Percentiles rank a stretch among this genome's conserved stretches.
Evolutionary conservation across 306 rosid species (phyloP).

Genomic region (Cucurbita argyrosperma): DNA sequence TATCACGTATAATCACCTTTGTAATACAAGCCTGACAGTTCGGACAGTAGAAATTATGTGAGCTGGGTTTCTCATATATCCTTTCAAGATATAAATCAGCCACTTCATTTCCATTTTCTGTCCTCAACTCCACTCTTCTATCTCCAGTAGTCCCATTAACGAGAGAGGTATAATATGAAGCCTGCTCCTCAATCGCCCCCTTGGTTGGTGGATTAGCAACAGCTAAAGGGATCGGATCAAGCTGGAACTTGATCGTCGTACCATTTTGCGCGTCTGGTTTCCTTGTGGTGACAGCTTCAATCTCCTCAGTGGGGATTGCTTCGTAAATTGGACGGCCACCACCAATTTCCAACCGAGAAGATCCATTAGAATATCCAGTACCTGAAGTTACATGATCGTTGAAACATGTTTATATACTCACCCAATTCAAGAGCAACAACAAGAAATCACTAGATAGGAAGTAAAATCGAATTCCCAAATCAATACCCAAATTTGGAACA

Average conservation of each 20-base stretch:
- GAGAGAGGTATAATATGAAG: slow-evolving; percentile 2
- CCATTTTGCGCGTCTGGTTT: not conserved
- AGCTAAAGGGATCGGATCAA: not conserved
- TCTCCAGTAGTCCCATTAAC: slow-evolving; percentile 5
- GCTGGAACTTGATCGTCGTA: not conserved
- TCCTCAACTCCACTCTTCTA: slow-evolving; percentile 9
- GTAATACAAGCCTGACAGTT: slow-evolving; percentile 59
- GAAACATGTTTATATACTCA: not conserved
- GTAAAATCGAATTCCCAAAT: not conserved
- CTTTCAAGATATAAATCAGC: slow-evolving; percentile 37
- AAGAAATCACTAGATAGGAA: not conserved
- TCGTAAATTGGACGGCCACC: not conserved
- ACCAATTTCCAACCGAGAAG: not conserved
- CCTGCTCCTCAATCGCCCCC: not conserved
- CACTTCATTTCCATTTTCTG: slow-evolving; percentile 11
- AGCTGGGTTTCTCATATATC: slow-evolving; percentile 31
- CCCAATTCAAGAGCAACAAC: not conserved
- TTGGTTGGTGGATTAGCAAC: slow-evolving; percentile 11
- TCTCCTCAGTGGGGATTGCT: slow-evolving; percentile 5
- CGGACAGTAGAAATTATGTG: slow-evolving; percentile 63
- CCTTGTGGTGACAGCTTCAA: not conserved
- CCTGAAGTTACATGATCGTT: slow-evolving; percentile 11
- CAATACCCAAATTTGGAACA: not conserved
- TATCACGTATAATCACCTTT: slow-evolving; percentile 35
- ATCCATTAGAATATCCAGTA: slow-evolving; percentile 1